Conservation (phyloP, 2,329 filamentous ascomycete genomes). For the Epicoccum sorghinum region DNA sequence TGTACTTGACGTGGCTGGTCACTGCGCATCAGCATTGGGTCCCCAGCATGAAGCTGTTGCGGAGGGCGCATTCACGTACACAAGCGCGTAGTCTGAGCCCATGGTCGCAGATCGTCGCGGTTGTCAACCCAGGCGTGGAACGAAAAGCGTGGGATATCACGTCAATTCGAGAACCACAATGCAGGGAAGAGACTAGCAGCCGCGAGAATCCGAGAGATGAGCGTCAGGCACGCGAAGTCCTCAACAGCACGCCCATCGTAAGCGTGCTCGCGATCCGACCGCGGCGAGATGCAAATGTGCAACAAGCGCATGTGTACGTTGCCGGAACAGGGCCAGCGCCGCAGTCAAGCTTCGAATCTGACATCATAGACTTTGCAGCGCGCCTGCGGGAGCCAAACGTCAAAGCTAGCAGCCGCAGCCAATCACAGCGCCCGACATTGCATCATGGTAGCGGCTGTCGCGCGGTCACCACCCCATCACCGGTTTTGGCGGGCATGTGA, state of each 20-base stretch:
- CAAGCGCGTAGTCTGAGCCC: conserved; percentile 67
- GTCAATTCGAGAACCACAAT: conserved; percentile 25
- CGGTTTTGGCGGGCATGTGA: conserved; percentile 13
- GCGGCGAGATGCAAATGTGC: conserved; percentile 1
- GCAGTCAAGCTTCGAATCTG: conserved; percentile 23
- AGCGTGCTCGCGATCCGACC: conserved; percentile 2
- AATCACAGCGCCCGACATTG: conserved; percentile 5
- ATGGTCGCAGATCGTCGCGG: conserved; percentile 46
- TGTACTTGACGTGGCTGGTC: conserved; percentile 68
- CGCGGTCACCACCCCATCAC: conserved; percentile 6
- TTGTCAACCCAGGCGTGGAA: conserved; percentile 15
- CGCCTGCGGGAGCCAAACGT: conserved; percentile 8
- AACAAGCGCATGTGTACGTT: conserved; percentile 9
- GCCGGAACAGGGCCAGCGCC: conserved; percentile 22
- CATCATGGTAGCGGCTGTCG: conserved; percentile 9
- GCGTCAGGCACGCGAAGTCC: conserved; percentile 20
- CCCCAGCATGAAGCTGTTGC: conserved; percentile 3
- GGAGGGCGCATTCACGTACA: conserved; percentile 55
- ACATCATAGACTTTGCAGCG: conserved; percentile 35
- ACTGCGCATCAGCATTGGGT: conserved; percentile 20
- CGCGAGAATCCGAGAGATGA: conserved; percentile 14
- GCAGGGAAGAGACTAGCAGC: conserved; percentile 29
- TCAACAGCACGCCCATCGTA: conserved; percentile 9
- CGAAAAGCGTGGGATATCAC: conserved; percentile 18
- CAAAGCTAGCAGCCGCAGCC: not conserved